Evolutionary conservation across 352 stramenopile genomes (phyloP), one percentile per base, ranked within the genome.

Genomic region (Plasmopara halstedii): DNA sequence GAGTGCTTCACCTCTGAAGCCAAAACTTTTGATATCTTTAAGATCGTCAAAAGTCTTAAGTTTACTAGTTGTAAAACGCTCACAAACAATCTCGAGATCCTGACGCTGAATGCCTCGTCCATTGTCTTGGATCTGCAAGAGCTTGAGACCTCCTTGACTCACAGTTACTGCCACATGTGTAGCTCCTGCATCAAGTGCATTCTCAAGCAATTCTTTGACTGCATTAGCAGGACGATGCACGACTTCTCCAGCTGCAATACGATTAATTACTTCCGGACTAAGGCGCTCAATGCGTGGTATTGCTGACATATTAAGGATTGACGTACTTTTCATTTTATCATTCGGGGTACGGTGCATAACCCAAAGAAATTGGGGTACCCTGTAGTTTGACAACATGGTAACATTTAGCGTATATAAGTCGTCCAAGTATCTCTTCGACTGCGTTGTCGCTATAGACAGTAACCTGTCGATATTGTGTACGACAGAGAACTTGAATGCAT

Each of bases 201-300:
- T 99, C 75, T 99, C 97, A 34, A 99, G 63, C 11, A 99, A 66
- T 70, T 99, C 97, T 62, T 99, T 99, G 25, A 98, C 64, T 27
- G 96, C 95, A 40, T 91, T 95, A 2, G 77, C 72, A 2, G 96
- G 95, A 5, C 92, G 76, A 72, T 98, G 94, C 34, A 99, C 85
- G 15, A 99, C 93, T 69, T 99, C 96, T 32, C 96, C 80, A 11
- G 80, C 78, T 6, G 92, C 92, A 51, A 98, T 98, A 51, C 88
- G 87, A 72, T 97, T 97, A 48, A 98, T 85, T n/a, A 98, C 92
- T 35, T 91, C 74, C 18, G 88, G 58, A 38, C 80, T 73, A 21
- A 98, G 69, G 6, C 90, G 88, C 54, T 95, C 56, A 52, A 97
- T 97, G 34, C 69, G 78, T 31, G 44, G 46, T 36, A 29, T 37